Percentiles rank a stretch among this genome's conserved stretches.
Conservation (phyloP, 768 basidiomycete species). For the Russula sp. region DNA sequence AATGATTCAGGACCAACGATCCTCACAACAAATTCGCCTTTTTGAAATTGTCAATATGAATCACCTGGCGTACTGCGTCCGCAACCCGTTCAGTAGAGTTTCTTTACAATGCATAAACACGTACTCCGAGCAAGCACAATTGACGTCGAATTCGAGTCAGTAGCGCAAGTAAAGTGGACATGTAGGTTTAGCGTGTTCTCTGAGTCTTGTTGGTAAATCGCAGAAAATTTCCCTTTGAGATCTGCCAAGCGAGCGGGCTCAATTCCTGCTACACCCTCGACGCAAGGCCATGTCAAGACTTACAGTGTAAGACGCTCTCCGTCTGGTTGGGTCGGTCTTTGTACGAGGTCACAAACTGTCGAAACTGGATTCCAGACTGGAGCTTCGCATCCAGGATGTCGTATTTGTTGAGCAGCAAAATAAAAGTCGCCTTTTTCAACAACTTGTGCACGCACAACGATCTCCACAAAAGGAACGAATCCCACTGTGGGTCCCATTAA, state of each 20-base stretch:
- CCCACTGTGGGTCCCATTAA: constrained; percentile 32
- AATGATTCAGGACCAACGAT: too few relatives aligned
- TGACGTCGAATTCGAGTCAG: constrained; percentile 43
- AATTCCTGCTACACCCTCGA: background rate
- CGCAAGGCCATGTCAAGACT: constrained; percentile 19
- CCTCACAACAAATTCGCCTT: constrained; percentile 24
- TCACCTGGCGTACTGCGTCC: constrained; percentile 26
- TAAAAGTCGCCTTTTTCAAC: constrained; percentile 45
- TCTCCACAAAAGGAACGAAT: constrained; percentile 54
- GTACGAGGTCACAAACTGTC: constrained; percentile 50
- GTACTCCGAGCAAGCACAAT: constrained; percentile 42
- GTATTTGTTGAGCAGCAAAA: constrained; percentile 56
- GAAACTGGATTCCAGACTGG: constrained; percentile 43
- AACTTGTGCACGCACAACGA: constrained; percentile 51
- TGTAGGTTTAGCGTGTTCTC: constrained; percentile 42
- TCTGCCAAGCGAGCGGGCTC: constrained; percentile 30
- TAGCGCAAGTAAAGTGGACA: constrained; percentile 50
- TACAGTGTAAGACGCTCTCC: constrained; percentile 48
- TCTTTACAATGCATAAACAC: constrained; percentile 19
- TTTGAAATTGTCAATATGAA: constrained; percentile 22
- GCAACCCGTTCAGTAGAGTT: background rate
- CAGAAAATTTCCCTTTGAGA: constrained; percentile 43
- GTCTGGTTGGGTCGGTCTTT: constrained; percentile 44
- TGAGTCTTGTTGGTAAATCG: constrained; percentile 44
- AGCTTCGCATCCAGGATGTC: constrained; percentile 54